Conservation (phyloP, 1,284 basidiomycete species). For the Rhodofomes roseus region DNA sequence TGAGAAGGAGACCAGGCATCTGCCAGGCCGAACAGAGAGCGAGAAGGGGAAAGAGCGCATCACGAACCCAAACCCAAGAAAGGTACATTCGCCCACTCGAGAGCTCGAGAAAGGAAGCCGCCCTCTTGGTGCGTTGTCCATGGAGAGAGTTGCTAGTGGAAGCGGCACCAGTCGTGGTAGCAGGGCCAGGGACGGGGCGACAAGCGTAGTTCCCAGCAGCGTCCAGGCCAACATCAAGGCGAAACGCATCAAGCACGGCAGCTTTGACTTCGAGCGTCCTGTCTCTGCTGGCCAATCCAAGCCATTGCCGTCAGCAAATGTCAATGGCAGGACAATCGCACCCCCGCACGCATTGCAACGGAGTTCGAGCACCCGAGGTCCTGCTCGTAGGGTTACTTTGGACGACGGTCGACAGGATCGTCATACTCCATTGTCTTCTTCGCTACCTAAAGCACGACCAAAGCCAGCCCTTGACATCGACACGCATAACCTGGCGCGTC, state of each 20-base stretch:
- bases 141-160: constrained; percentile 27
- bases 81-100: constrained; percentile 29
- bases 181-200: constrained; percentile 21
- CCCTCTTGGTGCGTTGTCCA: constrained; percentile 16
- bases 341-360: constrained; percentile 14
- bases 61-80: constrained; percentile 24
- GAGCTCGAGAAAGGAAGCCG: constrained; percentile 19
- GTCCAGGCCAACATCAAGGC: constrained; percentile 19
- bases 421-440: not conserved
- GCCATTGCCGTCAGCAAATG: constrained; percentile 15
- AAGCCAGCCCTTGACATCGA: constrained; percentile 15
- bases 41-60: constrained; percentile 22
- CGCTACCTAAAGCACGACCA: not conserved
- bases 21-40: constrained; percentile 3
- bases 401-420: constrained; percentile 3
- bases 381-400: constrained; percentile 4
- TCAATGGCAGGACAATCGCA: constrained; percentile 14
- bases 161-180: constrained; percentile 24
- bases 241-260: constrained; percentile 51
- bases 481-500: constrained; percentile 13
- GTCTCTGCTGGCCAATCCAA: constrained; percentile 18
- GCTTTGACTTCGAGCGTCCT: constrained; percentile 68
- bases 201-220: constrained; percentile 1
- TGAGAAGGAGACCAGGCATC: constrained; percentile 12
- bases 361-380: constrained; percentile 15